These are phyloP conservation scores for Lachancea nothofagi DNA, from an alignment of 805 yeast genomes.

Conservation along the genomic window DNA sequence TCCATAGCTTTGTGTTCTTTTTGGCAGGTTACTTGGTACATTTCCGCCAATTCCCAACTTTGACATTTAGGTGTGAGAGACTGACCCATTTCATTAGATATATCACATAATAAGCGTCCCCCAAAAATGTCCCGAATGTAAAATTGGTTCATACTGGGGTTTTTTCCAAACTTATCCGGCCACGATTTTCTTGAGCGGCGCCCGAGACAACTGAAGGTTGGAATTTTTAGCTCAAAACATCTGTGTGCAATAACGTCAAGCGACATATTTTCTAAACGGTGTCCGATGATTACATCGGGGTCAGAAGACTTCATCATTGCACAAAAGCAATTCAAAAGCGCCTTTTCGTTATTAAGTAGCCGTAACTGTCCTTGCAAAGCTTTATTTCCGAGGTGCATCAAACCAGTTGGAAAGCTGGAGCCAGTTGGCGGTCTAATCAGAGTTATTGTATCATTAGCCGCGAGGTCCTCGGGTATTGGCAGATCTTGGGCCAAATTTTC, in stretches of 20 bases:
- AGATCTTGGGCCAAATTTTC: slow-evolving; percentile 67
- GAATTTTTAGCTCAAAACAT: slow-evolving; percentile 65
- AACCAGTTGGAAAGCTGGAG: slow-evolving; percentile 69
- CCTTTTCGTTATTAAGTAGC: slow-evolving; percentile 65
- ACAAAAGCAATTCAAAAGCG: slow-evolving; percentile 66
- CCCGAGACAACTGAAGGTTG: slow-evolving; percentile 78
- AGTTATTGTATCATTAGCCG: slow-evolving; percentile 61
- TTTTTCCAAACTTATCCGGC: slow-evolving; percentile 68
- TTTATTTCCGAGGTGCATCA: slow-evolving; percentile 54
- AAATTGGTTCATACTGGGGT: slow-evolving; percentile 46
- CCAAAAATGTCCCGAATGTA: slow-evolving; percentile 65
- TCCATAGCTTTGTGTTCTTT: slow-evolving; percentile 59
- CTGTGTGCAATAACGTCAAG: slow-evolving; percentile 78
- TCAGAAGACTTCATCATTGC: slow-evolving; percentile 71
- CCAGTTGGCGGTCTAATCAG: slow-evolving; percentile 73
- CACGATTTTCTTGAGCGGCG: slow-evolving; percentile 70
- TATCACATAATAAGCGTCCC: slow-evolving; percentile 87
- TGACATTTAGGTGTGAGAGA: slow-evolving; percentile 88
- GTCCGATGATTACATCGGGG: slow-evolving; percentile 90
- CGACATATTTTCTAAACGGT: slow-evolving; percentile 71
- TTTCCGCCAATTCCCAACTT: slow-evolving; percentile 89
- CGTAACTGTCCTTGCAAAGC: slow-evolving; percentile 42
- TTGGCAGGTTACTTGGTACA: slow-evolving; percentile 76
- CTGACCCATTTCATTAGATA: slow-evolving; percentile 92
- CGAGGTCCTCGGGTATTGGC: slow-evolving; percentile 55